Evolutionary conservation across 1,139 yeast species (phyloP).

Genomic region (Zhuliangozyma blackwelliae): DNA sequence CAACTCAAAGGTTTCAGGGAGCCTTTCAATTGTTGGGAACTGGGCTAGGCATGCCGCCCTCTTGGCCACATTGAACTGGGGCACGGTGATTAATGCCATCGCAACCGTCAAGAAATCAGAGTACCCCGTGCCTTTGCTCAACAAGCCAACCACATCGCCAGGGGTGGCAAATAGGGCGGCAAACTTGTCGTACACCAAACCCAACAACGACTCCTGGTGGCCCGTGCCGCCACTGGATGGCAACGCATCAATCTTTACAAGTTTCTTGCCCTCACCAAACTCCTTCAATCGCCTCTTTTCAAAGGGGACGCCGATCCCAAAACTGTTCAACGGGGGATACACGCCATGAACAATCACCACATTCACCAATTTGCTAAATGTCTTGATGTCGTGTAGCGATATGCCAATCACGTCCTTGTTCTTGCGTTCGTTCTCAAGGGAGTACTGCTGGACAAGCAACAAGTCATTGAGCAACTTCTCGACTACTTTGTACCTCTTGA

Average conservation of each 20-base stretch:
- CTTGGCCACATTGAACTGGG: constrained; percentile 18
- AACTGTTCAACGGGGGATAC: constrained; percentile 54
- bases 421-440: constrained; percentile 19
- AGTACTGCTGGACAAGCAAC: constrained; percentile 31
- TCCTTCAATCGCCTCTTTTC: constrained; percentile 53
- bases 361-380: constrained; percentile 61
- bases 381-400: constrained; percentile 79
- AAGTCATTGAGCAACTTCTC: constrained; percentile 27
- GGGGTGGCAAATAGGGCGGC: constrained; percentile 32
- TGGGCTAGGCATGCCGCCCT: constrained; percentile 7
- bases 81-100: constrained; percentile 47
- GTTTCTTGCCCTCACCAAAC: constrained; percentile 27
- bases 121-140: constrained; percentile 67
- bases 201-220: constrained; percentile 24
- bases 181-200: constrained; percentile 31
- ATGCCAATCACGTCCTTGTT: constrained; percentile 52
- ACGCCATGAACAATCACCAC: constrained; percentile 67
- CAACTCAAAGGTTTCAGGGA: constrained; percentile 60
- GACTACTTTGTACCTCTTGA: constrained; percentile 20
- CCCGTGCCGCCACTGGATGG: constrained; percentile 5
- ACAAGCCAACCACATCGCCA: constrained; percentile 47
- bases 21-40: constrained; percentile 15
- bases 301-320: constrained; percentile 62
- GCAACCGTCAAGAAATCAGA: constrained; percentile 62
- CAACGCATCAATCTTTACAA: constrained; percentile 18